Base-by-base conservation (phyloP, 2,329 filamentous ascomycete genomes). In the Cladophialophora carrionii region DNA sequence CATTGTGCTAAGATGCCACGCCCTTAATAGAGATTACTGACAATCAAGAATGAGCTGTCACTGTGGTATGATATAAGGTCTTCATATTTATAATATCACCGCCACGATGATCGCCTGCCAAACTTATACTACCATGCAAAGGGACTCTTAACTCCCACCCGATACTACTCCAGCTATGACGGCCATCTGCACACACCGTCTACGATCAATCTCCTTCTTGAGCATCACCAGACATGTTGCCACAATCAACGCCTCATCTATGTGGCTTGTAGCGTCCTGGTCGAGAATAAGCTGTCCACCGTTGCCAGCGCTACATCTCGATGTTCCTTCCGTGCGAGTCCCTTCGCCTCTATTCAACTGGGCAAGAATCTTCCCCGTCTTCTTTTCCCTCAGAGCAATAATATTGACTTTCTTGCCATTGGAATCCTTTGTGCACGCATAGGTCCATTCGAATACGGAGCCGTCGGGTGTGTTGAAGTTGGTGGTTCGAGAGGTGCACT, bases 191-290 rank as follows among this genome's bases (percentile, higher is more conserved):
- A 83, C 74, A 65, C 78, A 72, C 64, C 84, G 78, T 68, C 84
- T 77, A 49, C 86, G 77, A 73, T 89, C 87, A 57, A 87, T 77
- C 79, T 89, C 87, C 75, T 84, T 85, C 81, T 89, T 88, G 70
- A 89, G 73, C 86, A 89, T 87, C 17, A 82, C 74, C 62, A 89
- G 70, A 64, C 82, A 86, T 17, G 83, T 87, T 51, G 82, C 80
- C 20, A 88, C 79, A 9, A 84, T 78, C 22, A 88, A 67, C n/a
- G 80, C 76, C 70, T 85, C 78, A 14, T 76, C 77, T 64, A 83
- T 57, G 12, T 71, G 63, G 26, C 68, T 66, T 8, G 68, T 51
- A 4, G 76, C 77, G n/a, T 82, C 73, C 7, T 76, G 74, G 62
- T 87, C 84, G 9, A 88, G 76, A 5, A 88, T 73, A 31, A 89